Conservation (phyloP, 75 land plant species). For the Cupressus sempervirens region DNA sequence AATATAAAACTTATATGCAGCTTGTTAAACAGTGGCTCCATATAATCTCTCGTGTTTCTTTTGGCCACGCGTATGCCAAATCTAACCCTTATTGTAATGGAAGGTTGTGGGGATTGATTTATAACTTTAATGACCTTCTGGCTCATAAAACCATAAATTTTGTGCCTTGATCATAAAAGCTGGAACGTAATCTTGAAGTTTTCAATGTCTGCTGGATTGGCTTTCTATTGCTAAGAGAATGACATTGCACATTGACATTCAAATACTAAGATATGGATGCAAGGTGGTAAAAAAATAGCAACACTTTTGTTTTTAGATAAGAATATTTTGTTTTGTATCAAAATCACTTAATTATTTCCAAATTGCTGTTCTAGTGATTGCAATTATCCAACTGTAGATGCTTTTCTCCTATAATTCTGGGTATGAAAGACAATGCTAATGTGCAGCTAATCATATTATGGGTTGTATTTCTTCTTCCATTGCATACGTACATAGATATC, state of each 20-base stretch:
- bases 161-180: too few species aligned
- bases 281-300: background rate
- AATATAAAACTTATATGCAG: too few species aligned
- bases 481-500: background rate
- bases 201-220: background rate
- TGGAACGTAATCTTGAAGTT: background rate
- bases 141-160: too few species aligned
- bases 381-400: background rate
- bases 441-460: background rate
- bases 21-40: too few species aligned
- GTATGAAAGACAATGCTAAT: background rate
- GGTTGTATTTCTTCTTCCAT: background rate
- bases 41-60: too few species aligned
- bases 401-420: background rate
- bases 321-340: background rate
- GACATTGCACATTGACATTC: background rate
- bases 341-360: background rate
- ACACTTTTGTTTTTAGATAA: background rate
- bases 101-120: too few species aligned
- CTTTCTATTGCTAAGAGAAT: background rate
- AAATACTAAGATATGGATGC: background rate
- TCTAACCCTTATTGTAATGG: too few species aligned
- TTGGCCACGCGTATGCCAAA: too few species aligned
- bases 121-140: too few species aligned
- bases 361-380: background rate